Evolutionary conservation across 345 rosid genomes (phyloP).

Genomic region (Euclidium syriacum): DNA sequence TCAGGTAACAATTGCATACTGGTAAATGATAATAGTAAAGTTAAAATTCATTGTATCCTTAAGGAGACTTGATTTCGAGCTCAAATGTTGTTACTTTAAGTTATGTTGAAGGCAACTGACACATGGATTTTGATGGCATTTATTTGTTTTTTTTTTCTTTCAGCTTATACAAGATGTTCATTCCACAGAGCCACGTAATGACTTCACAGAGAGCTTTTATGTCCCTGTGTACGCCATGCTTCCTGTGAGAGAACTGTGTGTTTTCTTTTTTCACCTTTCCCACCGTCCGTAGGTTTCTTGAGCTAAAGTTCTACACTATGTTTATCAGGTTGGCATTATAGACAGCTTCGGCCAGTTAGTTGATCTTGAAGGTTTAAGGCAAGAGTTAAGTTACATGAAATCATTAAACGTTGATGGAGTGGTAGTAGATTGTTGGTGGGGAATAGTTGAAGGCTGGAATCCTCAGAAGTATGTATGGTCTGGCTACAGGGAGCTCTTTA

Average conservation of each 20-base stretch:
- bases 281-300: background rate
- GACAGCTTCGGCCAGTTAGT: conserved; percentile 75
- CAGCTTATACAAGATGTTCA: conserved; percentile 86
- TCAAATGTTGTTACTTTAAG: background rate
- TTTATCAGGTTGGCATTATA: conserved; percentile 54
- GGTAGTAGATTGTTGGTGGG: conserved; percentile 96
- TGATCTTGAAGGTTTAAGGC: conserved; percentile 63
- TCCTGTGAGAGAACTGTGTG: conserved; percentile 39
- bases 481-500: conserved; percentile 83
- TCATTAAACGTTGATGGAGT: conserved; percentile 79
- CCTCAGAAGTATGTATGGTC: conserved; percentile 94
- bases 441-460: conserved; percentile 86
- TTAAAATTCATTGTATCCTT: background rate
- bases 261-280: background rate
- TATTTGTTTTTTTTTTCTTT: conserved; percentile 18
- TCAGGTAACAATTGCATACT: conserved; percentile 43
- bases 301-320: conserved; percentile 16
- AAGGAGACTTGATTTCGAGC: background rate
- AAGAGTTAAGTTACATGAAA: conserved; percentile 69
- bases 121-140: background rate
- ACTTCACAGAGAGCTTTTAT: conserved; percentile 47
- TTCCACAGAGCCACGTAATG: conserved; percentile 49
- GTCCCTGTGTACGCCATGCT: conserved; percentile 82
- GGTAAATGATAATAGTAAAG: background rate
- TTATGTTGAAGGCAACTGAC: background rate